Conservation (phyloP, 768 basidiomycete species). For the Lentinula detonsa region DNA sequence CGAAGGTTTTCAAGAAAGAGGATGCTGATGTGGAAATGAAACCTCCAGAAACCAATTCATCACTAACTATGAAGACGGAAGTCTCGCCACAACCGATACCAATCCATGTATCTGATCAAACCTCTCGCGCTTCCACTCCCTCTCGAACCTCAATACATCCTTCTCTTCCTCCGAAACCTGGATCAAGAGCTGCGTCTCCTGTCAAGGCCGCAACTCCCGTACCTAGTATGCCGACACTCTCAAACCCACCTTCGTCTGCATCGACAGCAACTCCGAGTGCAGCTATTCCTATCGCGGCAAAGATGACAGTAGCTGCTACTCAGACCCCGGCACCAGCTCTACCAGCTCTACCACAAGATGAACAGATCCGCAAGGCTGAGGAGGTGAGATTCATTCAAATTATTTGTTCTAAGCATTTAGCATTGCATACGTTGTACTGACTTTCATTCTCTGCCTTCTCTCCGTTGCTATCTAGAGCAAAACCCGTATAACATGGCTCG, state of each 20-base stretch:
- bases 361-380: slow-evolving; percentile 52
- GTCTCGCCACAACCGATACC: slow-evolving; percentile 3
- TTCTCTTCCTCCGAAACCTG: slow-evolving; percentile 69
- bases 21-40: slow-evolving; percentile 11
- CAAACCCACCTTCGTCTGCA: not conserved
- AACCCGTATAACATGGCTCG: slow-evolving; percentile 75
- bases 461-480: slow-evolving; percentile 47
- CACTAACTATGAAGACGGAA: slow-evolving; percentile 23
- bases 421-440: not conserved
- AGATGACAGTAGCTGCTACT: slow-evolving; percentile 10
- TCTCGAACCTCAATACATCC: slow-evolving; percentile 42
- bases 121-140: not conserved
- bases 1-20: not conserved
- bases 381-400: slow-evolving; percentile 37
- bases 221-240: not conserved
- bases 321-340: slow-evolving; percentile 20
- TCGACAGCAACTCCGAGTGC: not conserved
- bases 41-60: slow-evolving; percentile 13
- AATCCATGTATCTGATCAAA: not conserved
- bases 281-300: not conserved
- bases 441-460: not conserved
- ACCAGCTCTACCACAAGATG: slow-evolving; percentile 31
- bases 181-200: slow-evolving; percentile 25
- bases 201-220: slow-evolving; percentile 22
- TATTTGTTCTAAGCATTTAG: slow-evolving; percentile 1